These are phyloP conservation scores for Citrus trifoliata DNA, from an alignment of 345 rosid genomes.

Conservation along the genomic window DNA sequence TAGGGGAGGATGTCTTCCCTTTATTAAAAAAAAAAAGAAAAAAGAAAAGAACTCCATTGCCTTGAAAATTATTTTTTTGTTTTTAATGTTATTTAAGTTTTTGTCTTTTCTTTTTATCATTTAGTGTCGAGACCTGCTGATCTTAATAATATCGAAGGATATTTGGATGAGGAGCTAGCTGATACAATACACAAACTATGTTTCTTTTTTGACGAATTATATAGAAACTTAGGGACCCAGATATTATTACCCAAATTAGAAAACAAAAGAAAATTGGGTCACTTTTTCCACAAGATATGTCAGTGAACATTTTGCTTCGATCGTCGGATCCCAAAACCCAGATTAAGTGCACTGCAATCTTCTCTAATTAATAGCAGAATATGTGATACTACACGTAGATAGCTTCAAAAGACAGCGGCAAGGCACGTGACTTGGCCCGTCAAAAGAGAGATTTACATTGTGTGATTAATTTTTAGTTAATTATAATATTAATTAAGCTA, in stretches of 20 bases:
- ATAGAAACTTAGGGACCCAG: not conserved
- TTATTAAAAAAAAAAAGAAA: too few relatives aligned
- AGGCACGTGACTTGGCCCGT: slow-evolving; percentile 1
- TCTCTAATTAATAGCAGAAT: not conserved
- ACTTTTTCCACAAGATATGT: too few relatives aligned
- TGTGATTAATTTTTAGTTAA: not conserved
- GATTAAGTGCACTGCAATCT: not conserved
- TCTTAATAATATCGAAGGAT: too few relatives aligned
- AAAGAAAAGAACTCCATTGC: too few relatives aligned
- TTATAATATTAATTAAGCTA: not conserved
- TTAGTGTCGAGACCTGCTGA: too few relatives aligned
- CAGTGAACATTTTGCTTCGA: not conserved
- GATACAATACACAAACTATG: not conserved
- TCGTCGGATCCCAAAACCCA: not conserved
- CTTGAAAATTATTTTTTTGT: too few relatives aligned
- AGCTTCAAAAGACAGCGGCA: not conserved
- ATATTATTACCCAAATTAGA: not conserved
- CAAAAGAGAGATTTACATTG: not conserved
- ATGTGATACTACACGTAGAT: not conserved
- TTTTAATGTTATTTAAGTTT: too few relatives aligned
- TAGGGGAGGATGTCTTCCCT: too few relatives aligned
- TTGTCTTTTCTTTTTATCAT: too few relatives aligned
- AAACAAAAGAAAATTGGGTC: not conserved
- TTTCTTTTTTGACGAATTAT: not conserved
- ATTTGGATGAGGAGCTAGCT: not conserved